Base-by-base conservation (phyloP, 352 stramenopile genomes). In the Halophytophthora polymorphica region DNA sequence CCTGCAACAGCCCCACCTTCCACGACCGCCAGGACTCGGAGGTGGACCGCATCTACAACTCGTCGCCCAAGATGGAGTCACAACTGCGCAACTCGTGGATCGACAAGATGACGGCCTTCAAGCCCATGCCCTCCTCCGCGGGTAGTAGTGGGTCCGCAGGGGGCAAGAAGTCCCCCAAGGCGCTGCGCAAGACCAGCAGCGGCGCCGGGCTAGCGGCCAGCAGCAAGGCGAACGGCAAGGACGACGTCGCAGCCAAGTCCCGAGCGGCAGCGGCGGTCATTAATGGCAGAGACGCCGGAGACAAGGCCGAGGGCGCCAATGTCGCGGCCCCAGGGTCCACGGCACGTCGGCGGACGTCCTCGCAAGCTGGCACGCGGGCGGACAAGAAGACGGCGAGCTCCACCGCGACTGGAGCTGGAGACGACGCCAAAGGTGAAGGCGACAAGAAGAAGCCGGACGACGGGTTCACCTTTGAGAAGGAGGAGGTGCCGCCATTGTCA, bases 21-120 rank as follows among this genome's bases (percentile, higher is more conserved):
- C 85, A 95, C 55, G 85, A 95, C 65, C 85, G 85, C 0, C 83
- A 93, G 59, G 85, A 95, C 75, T 95, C 85, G 52, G 85, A 95
- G 67, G 83, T 95, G 23, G 85, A 95, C 45, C 83, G 83, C 42
- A 92, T 95, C 58, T 95, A 88, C 69, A 95, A 93, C 56, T 91
- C 83, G 53, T 95, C 85, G 47, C 85, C 85, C 15, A 95, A 95
- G 54, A 89, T 92, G 71, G 84, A 92, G 52, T 74, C 83, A 56
- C 80, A 92, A 58, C 54, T 93, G 61, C 84, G 80, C 46, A 90
- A 90, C 50, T 95, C 84, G 51, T 95, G 84, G 84, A 90, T 95
- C 57, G 84, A 95, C 58, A 86, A 87, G 66, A 86, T 93, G 68
- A 71, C 80, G 45, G 70, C 78, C 15, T 88, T 89, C 51, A 92